Evolutionary conservation across 2,329 filamentous ascomycete genomes (phyloP), one percentile per base, ranked within the genome.

Genomic region (Pseudogymnoascus pannorum): DNA sequence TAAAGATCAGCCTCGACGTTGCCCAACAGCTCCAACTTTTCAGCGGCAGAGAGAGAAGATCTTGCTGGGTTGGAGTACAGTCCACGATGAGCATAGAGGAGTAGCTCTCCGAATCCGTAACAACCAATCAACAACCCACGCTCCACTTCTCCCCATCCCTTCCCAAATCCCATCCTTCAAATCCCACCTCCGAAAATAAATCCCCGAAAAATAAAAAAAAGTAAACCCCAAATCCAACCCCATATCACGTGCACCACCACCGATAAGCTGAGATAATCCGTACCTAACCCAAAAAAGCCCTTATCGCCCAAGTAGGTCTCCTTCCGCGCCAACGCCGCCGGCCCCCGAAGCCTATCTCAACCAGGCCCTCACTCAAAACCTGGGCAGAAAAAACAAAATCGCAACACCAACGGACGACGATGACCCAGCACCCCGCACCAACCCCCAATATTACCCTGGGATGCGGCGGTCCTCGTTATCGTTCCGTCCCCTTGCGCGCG

Each of bases 401-500:
- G n/a, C n/a, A n/a, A n/a, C n/a, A n/a, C n/a, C n/a, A n/a, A n/a
- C n/a, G n/a, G n/a, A n/a, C n/a, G n/a, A n/a, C n/a, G 36, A 38
- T 38, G 36, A 38, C 36, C 36, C 36, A 38, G 16, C 16, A 5
- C 36, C 36, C 36, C 36, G n/a, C n/a, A 18, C 36, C n/a, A 38
- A 38, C 36, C 36, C 36, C 36, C 16, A 38, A 38, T n/a, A 38
- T 9, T 18, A 40, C 36, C 36, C 36, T 40, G 36, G 36, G 16
- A 40, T 40, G 36, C 36, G 36, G 36, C 36, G 36, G 68, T 38
- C 62, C 66, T 63, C 67, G 66, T 48, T 68, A 67, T 20, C 65
- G 63, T 54, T 61, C 71, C 60, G 62, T 63, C 22, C 64, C 67
- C 40, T 67, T 60, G 59, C n/a, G 51, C 48, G 61, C 66, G 60